Conservation (phyloP, 2,329 filamentous ascomycete species). For the Chalaropsis ovoidea region DNA sequence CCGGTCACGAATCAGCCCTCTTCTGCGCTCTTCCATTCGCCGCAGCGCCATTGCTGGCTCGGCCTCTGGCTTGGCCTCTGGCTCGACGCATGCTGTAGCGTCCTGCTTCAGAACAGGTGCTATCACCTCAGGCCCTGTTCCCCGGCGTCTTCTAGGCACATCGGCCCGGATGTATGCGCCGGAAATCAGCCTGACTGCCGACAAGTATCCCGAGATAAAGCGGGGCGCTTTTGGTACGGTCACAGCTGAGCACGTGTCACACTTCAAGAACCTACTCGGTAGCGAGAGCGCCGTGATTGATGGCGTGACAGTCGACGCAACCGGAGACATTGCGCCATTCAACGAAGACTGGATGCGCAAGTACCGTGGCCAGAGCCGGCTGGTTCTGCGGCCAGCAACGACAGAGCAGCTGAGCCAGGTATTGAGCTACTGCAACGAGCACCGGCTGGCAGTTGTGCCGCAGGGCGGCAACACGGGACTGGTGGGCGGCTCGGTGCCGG, state of each 20-base stretch:
- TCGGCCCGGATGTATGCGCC: constrained; percentile 20
- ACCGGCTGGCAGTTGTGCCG: constrained; percentile 83
- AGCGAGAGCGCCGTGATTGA: constrained; percentile 72
- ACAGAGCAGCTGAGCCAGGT: constrained; percentile 86
- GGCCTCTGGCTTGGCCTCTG: neutral
- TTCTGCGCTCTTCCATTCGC: constrained; percentile 18
- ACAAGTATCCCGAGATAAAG: constrained; percentile 75
- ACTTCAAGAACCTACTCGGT: constrained; percentile 74
- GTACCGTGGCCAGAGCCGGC: constrained; percentile 77
- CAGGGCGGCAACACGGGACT: constrained; percentile 96
- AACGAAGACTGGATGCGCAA: constrained; percentile 99
- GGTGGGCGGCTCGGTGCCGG: constrained; percentile 88
- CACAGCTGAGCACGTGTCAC: constrained; percentile 66
- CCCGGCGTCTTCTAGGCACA: constrained; percentile 8
- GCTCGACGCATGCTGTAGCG: neutral
- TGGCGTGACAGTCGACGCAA: constrained; percentile 54
- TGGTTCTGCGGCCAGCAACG: constrained; percentile 76
- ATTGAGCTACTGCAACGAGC: constrained; percentile 88
- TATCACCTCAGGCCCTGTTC: neutral
- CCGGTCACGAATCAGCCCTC: constrained; percentile 15
- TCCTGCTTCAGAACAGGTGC: constrained; percentile 1
- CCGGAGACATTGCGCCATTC: constrained; percentile 78
- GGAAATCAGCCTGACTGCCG: constrained; percentile 61
- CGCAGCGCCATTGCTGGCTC: neutral
- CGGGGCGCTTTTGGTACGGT: constrained; percentile 69